These are phyloP conservation scores for Pyrenochaeta sp. DNA, from an alignment of 2,329 filamentous ascomycete genomes.

Conservation along the genomic window DNA sequence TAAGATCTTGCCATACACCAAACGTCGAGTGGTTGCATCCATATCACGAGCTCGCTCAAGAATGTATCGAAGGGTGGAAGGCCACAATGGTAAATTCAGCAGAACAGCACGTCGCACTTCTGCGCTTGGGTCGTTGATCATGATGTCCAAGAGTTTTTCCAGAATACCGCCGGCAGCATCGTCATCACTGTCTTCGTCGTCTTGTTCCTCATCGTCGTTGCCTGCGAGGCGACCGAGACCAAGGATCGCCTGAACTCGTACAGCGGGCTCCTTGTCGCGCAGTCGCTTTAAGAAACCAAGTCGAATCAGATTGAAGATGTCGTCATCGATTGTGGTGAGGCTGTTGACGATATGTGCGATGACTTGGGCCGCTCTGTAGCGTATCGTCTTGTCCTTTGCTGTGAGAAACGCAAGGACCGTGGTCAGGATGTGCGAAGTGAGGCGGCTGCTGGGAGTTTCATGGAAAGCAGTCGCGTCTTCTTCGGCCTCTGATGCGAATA, in stretches of 20 bases:
- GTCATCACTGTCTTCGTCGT: conserved; percentile 75
- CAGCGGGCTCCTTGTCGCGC: conserved; percentile 91
- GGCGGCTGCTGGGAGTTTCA: conserved; percentile 83
- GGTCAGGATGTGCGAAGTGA: conserved; percentile 77
- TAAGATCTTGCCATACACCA: conserved; percentile 85
- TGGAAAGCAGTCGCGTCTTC: conserved; percentile 74
- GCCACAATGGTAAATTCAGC: conserved; percentile 86
- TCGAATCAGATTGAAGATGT: conserved; percentile 83
- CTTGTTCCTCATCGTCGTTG: conserved; percentile 65
- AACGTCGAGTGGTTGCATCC: conserved; percentile 81
- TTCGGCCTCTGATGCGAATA: conserved; percentile 57
- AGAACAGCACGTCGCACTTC: conserved; percentile 90
- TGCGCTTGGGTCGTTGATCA: conserved; percentile 93
- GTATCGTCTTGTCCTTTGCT: conserved; percentile 90
- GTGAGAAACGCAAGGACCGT: conserved; percentile 77
- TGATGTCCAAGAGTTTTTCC: conserved; percentile 82
- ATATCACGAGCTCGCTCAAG: conserved; percentile 90
- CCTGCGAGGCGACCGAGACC: conserved; percentile 83
- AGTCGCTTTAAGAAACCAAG: conserved; percentile 83
- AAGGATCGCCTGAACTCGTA: conserved; percentile 89
- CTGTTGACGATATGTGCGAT: conserved; percentile 92
- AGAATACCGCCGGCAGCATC: conserved; percentile 72
- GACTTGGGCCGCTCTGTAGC: conserved; percentile 88
- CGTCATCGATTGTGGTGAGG: conserved; percentile 89
- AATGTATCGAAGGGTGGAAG: conserved; percentile 82